Evolutionary conservation across 441 rosid genomes (phyloP).

Genomic region (Geranium incanum): DNA sequence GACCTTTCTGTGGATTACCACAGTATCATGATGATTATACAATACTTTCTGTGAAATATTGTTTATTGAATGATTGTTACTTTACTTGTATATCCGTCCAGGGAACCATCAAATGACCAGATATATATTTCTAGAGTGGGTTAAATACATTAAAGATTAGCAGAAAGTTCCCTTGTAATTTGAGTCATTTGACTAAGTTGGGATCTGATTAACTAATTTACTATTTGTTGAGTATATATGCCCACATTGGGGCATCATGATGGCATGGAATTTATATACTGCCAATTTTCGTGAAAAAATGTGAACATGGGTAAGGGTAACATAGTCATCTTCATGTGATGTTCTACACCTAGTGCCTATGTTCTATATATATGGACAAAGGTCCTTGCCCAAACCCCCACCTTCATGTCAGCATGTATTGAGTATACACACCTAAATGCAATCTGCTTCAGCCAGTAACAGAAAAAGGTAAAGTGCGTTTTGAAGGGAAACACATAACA

Average conservation of each 20-base stretch:
- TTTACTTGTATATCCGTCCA: not conserved
- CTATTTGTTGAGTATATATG: not conserved
- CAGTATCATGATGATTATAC: not conserved
- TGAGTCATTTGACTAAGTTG: not conserved
- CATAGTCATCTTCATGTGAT: not conserved
- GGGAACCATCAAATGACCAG: not conserved
- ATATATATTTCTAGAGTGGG: not conserved
- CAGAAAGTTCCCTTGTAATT: not conserved
- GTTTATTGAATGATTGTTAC: not conserved
- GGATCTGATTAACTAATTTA: not conserved
- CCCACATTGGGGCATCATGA: not conserved
- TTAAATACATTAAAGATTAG: not conserved
- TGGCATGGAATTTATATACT: not conserved
- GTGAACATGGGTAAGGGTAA: not conserved
- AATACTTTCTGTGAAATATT: not conserved
- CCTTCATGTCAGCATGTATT: conserved; percentile 5
- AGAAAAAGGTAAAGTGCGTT: not conserved
- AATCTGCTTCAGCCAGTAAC: not conserved
- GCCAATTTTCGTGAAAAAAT: not conserved
- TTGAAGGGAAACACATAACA: not conserved
- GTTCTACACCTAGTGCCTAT: not conserved
- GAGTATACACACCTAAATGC: not conserved
- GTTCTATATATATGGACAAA: not conserved
- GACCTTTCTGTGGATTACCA: not conserved
- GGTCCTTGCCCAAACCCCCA: conserved; percentile 4